These are phyloP conservation scores for Endocladia muricata DNA, from an alignment of 31 red algal genomes.

Conservation along the genomic window DNA sequence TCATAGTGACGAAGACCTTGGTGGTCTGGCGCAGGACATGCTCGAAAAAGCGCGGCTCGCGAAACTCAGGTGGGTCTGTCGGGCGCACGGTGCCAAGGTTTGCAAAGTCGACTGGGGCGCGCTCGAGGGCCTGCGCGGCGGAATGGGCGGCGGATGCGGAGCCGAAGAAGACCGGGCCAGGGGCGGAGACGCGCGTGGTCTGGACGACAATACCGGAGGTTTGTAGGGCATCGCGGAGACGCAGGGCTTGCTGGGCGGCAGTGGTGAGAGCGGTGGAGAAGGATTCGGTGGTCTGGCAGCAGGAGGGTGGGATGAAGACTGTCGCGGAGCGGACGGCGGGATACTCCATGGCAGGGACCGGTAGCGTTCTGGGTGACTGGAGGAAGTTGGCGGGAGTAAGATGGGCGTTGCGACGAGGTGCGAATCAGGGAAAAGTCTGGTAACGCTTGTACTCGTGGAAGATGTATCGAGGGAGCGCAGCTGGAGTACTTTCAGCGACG, in stretches of 20 bases:
- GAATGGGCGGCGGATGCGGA: not conserved
- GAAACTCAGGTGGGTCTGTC: not conserved
- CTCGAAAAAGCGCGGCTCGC: not conserved
- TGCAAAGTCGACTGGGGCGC: not conserved
- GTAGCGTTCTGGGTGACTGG: no score
- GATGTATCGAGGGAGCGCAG: no score
- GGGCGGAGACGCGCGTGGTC: constrained; percentile 1
- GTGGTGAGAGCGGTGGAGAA: not conserved
- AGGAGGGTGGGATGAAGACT: not conserved
- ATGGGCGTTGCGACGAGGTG: no score
- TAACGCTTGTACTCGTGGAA: no score
- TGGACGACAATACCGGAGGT: not conserved
- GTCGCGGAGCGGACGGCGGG: constrained; percentile 1
- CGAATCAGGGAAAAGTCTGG: no score
- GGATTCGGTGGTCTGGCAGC: not conserved
- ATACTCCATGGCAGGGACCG: no score
- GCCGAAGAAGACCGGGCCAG: not conserved
- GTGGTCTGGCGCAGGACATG: not conserved
- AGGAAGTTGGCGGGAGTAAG: no score
- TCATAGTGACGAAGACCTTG: not conserved
- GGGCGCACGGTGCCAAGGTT: constrained; percentile 5
- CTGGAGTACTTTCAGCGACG: no score
- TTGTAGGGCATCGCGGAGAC: not conserved
- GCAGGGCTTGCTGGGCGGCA: not conserved
- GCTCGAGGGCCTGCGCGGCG: not conserved